These are phyloP conservation scores for Fusarium circinatum DNA, from an alignment of 2,329 filamentous ascomycete genomes.

Conservation along the genomic window DNA sequence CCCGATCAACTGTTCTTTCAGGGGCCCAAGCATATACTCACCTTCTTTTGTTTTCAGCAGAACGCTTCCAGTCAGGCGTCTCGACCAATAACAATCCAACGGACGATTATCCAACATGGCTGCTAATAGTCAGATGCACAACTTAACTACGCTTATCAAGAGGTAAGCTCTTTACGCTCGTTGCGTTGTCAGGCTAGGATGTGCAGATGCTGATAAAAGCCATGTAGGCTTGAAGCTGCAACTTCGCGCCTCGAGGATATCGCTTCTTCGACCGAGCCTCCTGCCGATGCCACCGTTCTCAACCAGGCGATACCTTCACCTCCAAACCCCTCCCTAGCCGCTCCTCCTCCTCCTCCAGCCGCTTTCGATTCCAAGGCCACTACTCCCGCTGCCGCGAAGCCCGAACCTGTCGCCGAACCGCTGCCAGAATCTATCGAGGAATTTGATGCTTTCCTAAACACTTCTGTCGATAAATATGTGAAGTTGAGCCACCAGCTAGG, in stretches of 20 bases:
- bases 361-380: slow-evolving; percentile 46
- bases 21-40: not conserved
- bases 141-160: slow-evolving; percentile 97
- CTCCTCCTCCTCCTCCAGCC: slow-evolving; percentile 48
- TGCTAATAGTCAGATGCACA: slow-evolving; percentile 88
- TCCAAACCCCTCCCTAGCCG: slow-evolving; percentile 44
- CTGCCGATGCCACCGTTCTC: slow-evolving; percentile 60
- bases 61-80: too few relatives aligned
- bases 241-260: slow-evolving; percentile 97
- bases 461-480: slow-evolving; percentile 80
- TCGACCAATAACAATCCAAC: not conserved
- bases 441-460: slow-evolving; percentile 82
- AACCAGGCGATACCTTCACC: slow-evolving; percentile 51
- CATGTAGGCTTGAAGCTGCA: slow-evolving; percentile 88
- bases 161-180: slow-evolving; percentile 67
- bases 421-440: slow-evolving; percentile 84
- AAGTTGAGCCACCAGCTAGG: slow-evolving; percentile 82
- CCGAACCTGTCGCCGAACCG: slow-evolving; percentile 60
- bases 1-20: not conserved
- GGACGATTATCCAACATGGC: slow-evolving; percentile 64
- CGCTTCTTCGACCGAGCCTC: slow-evolving; percentile 76
- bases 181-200: not conserved
- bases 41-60: not conserved
- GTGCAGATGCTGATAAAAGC: slow-evolving; percentile 58
- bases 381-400: slow-evolving; percentile 46